Percentiles rank a stretch among this genome's conserved stretches.
These are phyloP conservation scores for Solanum sejunctum DNA, from an alignment of 257 asterid genomes.

Conservation along the genomic window DNA sequence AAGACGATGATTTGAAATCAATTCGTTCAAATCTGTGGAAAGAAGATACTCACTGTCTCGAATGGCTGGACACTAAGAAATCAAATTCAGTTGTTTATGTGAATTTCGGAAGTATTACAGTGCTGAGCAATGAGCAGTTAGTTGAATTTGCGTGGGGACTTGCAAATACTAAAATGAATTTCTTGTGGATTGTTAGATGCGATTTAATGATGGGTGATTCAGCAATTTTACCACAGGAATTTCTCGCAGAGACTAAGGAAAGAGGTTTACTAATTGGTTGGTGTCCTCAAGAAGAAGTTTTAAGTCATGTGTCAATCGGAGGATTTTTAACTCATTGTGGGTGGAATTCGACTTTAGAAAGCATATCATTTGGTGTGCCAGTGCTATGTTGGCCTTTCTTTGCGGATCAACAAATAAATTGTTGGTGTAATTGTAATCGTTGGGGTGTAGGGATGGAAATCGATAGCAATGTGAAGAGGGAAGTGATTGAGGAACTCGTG, in stretches of 20 bases:
- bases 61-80: conserved; percentile 16
- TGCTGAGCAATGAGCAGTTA: background rate
- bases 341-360: conserved; percentile 13
- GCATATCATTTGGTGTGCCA: conserved; percentile 12
- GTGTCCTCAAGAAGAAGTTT: conserved; percentile 16
- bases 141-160: conserved; percentile 23
- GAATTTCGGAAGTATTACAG: conserved; percentile 14
- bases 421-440: conserved; percentile 8
- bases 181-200: conserved; percentile 7
- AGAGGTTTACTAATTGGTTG: conserved; percentile 12
- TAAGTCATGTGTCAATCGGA: conserved; percentile 8
- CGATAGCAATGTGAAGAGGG: conserved; percentile 5
- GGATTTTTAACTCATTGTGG: conserved; percentile 17
- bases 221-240: conserved; percentile 7
- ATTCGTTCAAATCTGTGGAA: conserved; percentile 22
- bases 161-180: conserved; percentile 10
- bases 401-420: conserved; percentile 10
- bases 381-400: conserved; percentile 16
- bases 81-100: conserved; percentile 11
- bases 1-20: background rate
- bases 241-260: conserved; percentile 4
- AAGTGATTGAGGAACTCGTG: conserved; percentile 12
- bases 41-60: conserved; percentile 21
- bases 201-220: conserved; percentile 15
- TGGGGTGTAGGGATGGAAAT: conserved; percentile 19